Conservation (phyloP, 805 yeast species). For the Torulaspora microellipsoides region DNA sequence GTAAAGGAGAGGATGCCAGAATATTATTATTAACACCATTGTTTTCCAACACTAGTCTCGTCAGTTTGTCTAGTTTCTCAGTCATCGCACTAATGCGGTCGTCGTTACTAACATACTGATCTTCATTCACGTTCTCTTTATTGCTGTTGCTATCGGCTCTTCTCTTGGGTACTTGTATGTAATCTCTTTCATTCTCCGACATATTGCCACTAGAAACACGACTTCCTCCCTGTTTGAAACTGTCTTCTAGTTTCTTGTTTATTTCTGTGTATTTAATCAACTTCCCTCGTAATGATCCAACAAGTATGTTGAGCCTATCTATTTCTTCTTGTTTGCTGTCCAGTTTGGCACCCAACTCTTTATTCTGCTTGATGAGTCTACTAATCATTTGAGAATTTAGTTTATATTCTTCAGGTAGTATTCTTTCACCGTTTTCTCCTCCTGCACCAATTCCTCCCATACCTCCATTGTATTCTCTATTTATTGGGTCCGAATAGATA, state of each 20-base stretch:
- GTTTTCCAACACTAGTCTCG: conserved; percentile 14
- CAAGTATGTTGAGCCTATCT: conserved; percentile 31
- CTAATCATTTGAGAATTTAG: conserved; percentile 38
- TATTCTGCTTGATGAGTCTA: conserved; percentile 36
- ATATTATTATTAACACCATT: background rate
- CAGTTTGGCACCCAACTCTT: conserved; percentile 32
- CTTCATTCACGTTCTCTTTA: conserved; percentile 13
- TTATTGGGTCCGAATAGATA: conserved; percentile 12
- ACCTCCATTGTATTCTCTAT: conserved; percentile 2
- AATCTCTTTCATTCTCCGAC: conserved; percentile 20
- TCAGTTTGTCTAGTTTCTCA: conserved; percentile 18
- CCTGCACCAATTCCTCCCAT: background rate
- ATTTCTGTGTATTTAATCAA: conserved; percentile 35
- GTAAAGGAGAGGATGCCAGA: conserved; percentile 6
- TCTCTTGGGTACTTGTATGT: conserved; percentile 25
- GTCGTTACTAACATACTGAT: conserved; percentile 7
- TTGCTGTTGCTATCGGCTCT: conserved; percentile 15
- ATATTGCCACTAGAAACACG: conserved; percentile 8
- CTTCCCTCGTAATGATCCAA: conserved; percentile 34
- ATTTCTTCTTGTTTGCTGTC: conserved; percentile 30
- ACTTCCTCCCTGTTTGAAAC: conserved; percentile 2
- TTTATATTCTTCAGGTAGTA: conserved; percentile 35
- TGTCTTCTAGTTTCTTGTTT: conserved; percentile 19
- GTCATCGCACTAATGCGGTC: conserved; percentile 17
- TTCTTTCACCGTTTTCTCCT: conserved; percentile 15